Percentiles rank a stretch among this genome's conserved stretches.
These are phyloP conservation scores for Naganishia onofrii DNA, from an alignment of 768 basidiomycete genomes.

Conservation along the genomic window DNA sequence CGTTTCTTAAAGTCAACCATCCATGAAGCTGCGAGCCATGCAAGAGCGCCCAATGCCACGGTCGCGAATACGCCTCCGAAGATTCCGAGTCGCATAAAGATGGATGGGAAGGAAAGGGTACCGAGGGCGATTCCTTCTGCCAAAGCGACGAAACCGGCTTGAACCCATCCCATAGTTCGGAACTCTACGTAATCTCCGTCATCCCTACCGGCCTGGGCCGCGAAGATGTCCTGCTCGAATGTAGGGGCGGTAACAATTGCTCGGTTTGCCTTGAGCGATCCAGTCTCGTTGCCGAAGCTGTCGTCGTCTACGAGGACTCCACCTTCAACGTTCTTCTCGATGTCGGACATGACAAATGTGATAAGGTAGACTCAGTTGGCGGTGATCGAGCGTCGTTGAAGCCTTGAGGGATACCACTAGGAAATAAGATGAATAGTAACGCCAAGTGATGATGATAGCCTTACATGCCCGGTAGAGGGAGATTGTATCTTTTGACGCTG, in stretches of 20 bases:
- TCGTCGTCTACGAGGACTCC: constrained; percentile 22
- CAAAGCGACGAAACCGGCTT: constrained; percentile 39
- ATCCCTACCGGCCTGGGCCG: constrained; percentile 28
- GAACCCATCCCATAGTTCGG: constrained; percentile 39
- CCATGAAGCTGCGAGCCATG: constrained; percentile 39
- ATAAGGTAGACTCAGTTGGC: neutral
- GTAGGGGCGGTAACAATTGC: constrained; percentile 8
- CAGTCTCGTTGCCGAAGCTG: constrained; percentile 3
- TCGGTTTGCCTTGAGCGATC: constrained; percentile 10
- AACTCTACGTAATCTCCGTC: constrained; percentile 38
- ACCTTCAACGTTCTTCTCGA: constrained; percentile 9
- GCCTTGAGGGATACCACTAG: neutral
- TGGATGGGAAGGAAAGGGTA: constrained; percentile 38
- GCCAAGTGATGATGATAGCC: neutral
- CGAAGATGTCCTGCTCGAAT: constrained; percentile 26
- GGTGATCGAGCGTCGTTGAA: neutral
- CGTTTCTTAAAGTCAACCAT: constrained; percentile 42
- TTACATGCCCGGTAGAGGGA: neutral
- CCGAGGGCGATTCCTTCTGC: constrained; percentile 42
- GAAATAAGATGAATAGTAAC: neutral
- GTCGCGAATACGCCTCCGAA: constrained; percentile 39
- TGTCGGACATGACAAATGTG: constrained; percentile 12
- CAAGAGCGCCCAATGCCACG: constrained; percentile 33
- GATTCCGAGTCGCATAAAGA: constrained; percentile 39
- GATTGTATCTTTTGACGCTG: neutral